Evolutionary conservation across 1,284 basidiomycete species (phyloP), one percentile per base, ranked within the genome.

Genomic region (Schizophyllum commune): DNA sequence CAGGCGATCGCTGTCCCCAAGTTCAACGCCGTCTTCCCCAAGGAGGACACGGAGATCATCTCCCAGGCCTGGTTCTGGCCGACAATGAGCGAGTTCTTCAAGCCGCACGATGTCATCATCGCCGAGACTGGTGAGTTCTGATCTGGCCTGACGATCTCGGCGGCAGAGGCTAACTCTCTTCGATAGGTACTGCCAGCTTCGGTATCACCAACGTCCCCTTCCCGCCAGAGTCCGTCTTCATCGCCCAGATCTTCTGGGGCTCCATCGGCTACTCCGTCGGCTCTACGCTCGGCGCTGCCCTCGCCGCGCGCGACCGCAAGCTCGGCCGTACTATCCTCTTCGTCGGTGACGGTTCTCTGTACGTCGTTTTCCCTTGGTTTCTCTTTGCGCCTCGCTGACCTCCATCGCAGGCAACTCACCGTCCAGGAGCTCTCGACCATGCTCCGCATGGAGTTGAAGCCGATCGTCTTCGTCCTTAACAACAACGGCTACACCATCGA

Each of bases 401-500:
- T 13, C 34, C 34, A 6, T 39, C 13, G 6, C 34, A 39, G 34
- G 60, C 89, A 91, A 76, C 73, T 91, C 51, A 83, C 84, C 0
- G 88, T 86, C 1, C 89, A 91, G 70, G 89, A 91, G 66, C 71
- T 95, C 17, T 88, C 91, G 5, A 86, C 88, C 2, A 93, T 94
- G 87, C 81, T 92, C 60, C 81, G 79, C 32, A 72, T 82, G 60
- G 81, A 78, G 6, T 71, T 94, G 34, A 88, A 80, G 60, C 91
- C 92, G 2, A 91, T 92, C 70, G 77, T 94, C 58, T 93, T 94
- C 72, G 79, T 98, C 15, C 77, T 97, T 61, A 94, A 95, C 79
- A 96, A 97, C 74, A 84, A 85, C 59, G 95, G 95, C 0, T 95
- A 94, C 72, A 88, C 88, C 54, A 94, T 96, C 64, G 94, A 97